Percentiles rank a stretch among this genome's conserved stretches.
Conservation (phyloP, 2,329 filamentous ascomycete species). For the Penicillium brevicompactum region DNA sequence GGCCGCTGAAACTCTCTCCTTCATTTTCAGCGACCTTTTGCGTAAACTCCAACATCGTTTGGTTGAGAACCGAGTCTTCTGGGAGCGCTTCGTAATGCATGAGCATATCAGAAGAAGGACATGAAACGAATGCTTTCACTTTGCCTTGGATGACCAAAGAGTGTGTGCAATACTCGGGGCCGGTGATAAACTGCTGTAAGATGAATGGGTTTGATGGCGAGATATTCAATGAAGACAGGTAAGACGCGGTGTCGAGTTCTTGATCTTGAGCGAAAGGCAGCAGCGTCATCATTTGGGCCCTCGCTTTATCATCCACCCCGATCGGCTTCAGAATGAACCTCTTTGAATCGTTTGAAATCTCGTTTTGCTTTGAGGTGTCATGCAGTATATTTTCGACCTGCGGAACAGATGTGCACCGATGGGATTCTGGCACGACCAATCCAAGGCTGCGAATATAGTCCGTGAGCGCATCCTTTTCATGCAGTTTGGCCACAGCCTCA, state of each 20-base stretch:
- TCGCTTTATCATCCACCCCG: slow-evolving; percentile 2
- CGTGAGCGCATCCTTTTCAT: background rate
- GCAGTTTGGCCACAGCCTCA: background rate
- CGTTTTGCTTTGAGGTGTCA: background rate
- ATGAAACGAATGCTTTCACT: slow-evolving; percentile 3
- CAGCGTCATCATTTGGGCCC: slow-evolving; percentile 4
- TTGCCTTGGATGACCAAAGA: background rate
- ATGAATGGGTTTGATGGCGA: background rate
- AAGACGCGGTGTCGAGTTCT: background rate
- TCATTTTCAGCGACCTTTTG: background rate
- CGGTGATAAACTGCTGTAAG: slow-evolving; percentile 1
- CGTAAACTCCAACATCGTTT: background rate
- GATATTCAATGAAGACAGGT: background rate
- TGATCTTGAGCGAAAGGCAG: background rate
- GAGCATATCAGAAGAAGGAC: slow-evolving; percentile 3
- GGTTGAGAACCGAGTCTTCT: background rate
- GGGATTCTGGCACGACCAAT: background rate
- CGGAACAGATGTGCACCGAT: background rate
- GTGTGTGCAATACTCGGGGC: slow-evolving; percentile 2
- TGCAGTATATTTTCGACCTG: background rate
- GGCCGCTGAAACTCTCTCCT: background rate
- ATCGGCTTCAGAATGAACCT: slow-evolving; percentile 5
- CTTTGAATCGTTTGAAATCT: background rate
- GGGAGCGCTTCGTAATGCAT: slow-evolving; percentile 2
- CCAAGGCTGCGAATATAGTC: background rate